Percentiles rank a stretch among this genome's conserved stretches.
Evolutionary conservation across 805 yeast species (phyloP).

Genomic region (Suhomyces sp.): DNA sequence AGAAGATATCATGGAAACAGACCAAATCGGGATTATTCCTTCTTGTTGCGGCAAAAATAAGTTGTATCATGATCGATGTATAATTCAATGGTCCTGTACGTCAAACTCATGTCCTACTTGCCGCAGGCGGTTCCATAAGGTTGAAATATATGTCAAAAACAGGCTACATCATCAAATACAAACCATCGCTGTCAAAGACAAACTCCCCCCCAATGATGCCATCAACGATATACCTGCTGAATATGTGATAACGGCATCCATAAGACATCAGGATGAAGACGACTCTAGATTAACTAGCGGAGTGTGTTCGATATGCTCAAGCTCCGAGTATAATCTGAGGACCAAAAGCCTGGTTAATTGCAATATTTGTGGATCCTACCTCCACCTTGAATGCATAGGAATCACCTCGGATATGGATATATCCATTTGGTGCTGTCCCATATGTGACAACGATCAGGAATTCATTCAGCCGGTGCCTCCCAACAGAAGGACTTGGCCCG

Average conservation of each 20-base stretch:
- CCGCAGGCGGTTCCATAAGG: slow-evolving; percentile 42
- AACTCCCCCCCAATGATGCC: slow-evolving; percentile 32
- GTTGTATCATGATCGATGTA: slow-evolving; percentile 54
- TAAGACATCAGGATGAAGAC: slow-evolving; percentile 3
- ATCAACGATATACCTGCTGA: slow-evolving; percentile 38
- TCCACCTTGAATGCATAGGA: slow-evolving; percentile 43
- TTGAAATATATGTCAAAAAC: slow-evolving; percentile 27
- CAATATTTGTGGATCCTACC: slow-evolving; percentile 35
- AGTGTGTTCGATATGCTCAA: slow-evolving; percentile 33
- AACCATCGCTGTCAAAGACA: slow-evolving; percentile 26
- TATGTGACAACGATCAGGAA: slow-evolving; percentile 46
- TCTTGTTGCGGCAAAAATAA: slow-evolving; percentile 12
- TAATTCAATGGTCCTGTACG: slow-evolving; percentile 53
- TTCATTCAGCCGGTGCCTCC: not conserved
- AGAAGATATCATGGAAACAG: slow-evolving; percentile 21
- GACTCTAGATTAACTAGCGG: slow-evolving; percentile 11
- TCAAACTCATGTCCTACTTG: slow-evolving; percentile 65
- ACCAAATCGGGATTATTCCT: slow-evolving; percentile 8
- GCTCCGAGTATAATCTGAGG: slow-evolving; percentile 28
- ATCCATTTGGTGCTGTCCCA: slow-evolving; percentile 48
- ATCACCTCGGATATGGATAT: slow-evolving; percentile 10
- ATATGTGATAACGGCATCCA: slow-evolving; percentile 23
- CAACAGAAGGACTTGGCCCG: not conserved
- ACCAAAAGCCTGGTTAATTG: slow-evolving; percentile 23
- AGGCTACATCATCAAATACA: slow-evolving; percentile 9